Percentiles rank a stretch among this genome's conserved stretches.
Conservation (phyloP, 2,329 filamentous ascomycete species). For the Sporothrix brunneoviolacea region DNA sequence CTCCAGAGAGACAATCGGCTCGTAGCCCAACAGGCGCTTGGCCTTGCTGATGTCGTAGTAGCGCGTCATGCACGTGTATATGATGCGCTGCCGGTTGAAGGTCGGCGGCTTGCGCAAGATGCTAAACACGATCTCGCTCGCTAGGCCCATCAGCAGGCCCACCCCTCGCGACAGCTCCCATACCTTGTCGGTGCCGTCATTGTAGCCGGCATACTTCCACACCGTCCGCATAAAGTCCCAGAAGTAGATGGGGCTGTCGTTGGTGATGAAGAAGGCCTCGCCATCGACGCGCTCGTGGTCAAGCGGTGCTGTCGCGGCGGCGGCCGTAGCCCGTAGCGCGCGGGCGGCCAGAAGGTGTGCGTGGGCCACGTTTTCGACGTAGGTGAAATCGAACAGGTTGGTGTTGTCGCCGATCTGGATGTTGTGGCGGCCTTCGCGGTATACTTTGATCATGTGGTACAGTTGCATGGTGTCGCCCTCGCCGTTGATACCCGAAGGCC, state of each 20-base stretch:
- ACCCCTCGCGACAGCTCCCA: conserved; percentile 48
- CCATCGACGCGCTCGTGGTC: conserved; percentile 72
- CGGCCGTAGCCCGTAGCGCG: conserved; percentile 59
- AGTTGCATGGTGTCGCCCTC: conserved; percentile 77
- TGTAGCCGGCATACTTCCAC: conserved; percentile 57
- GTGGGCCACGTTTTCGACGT: conserved; percentile 60
- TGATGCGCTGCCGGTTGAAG: conserved; percentile 53
- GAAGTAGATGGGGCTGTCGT: conserved; percentile 81
- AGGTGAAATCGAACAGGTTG: conserved; percentile 60
- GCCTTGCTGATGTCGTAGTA: conserved; percentile 76
- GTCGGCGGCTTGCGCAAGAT: conserved; percentile 47
- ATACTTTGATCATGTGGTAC: conserved; percentile 66
- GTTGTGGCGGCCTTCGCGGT: conserved; percentile 59
- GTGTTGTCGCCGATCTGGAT: conserved; percentile 71
- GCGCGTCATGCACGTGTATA: conserved; percentile 66
- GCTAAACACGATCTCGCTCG: conserved; percentile 46
- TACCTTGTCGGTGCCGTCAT: conserved; percentile 45
- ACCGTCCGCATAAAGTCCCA: conserved; percentile 80
- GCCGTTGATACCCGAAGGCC: conserved; percentile 85
- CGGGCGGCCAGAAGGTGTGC: conserved; percentile 76
- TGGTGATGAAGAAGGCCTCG: conserved; percentile 84
- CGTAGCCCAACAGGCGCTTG: conserved; percentile 61
- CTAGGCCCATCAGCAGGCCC: conserved; percentile 45
- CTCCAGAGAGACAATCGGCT: conserved; percentile 58
- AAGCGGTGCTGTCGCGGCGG: conserved; percentile 53